Conservation (phyloP, 1,139 yeast genomes). For the Nematodospora anomalae region DNA sequence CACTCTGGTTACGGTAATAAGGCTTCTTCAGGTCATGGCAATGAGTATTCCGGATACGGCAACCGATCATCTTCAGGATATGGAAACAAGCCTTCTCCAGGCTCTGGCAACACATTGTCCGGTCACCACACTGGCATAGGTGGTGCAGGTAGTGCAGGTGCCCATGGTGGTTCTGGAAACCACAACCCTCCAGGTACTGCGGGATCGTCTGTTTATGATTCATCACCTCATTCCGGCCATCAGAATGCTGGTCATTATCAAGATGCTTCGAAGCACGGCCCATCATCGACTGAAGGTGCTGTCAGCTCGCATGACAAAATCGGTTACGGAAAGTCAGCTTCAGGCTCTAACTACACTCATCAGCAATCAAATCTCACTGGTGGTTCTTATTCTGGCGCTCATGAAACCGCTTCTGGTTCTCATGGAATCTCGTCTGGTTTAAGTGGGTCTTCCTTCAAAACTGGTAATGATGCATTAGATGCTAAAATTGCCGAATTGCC, state of each 20-base stretch:
- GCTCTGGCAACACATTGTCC: slow-evolving; percentile 11
- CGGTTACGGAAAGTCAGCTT: background rate
- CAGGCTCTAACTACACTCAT: background rate
- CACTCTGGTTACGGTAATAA: slow-evolving; percentile 7
- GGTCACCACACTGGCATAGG: background rate
- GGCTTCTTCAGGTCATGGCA: slow-evolving; percentile 1
- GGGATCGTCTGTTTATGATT: slow-evolving; percentile 7
- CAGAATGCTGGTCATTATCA: slow-evolving; percentile 4
- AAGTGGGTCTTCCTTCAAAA: slow-evolving; percentile 19
- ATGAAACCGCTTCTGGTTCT: slow-evolving; percentile 4
- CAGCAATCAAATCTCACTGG: slow-evolving; percentile 1
- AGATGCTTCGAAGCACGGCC: slow-evolving; percentile 7
- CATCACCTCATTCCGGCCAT: background rate
- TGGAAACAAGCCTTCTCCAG: slow-evolving; percentile 8
- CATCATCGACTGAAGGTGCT: slow-evolving; percentile 6
- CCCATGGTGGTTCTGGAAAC: background rate
- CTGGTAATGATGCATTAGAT: slow-evolving; percentile 33
- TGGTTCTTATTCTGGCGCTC: slow-evolving; percentile 4
- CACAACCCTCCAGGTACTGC: slow-evolving; percentile 13
- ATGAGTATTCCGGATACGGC: slow-evolving; percentile 4
- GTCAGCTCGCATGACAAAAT: slow-evolving; percentile 5
- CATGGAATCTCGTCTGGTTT: slow-evolving; percentile 4
- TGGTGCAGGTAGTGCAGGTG: slow-evolving; percentile 6
- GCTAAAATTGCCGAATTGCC: slow-evolving; percentile 32
- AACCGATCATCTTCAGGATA: slow-evolving; percentile 6